Evolutionary conservation across 495 filamentous ascomycete species (phyloP).

Genomic region (Talaromyces borbonicus): DNA sequence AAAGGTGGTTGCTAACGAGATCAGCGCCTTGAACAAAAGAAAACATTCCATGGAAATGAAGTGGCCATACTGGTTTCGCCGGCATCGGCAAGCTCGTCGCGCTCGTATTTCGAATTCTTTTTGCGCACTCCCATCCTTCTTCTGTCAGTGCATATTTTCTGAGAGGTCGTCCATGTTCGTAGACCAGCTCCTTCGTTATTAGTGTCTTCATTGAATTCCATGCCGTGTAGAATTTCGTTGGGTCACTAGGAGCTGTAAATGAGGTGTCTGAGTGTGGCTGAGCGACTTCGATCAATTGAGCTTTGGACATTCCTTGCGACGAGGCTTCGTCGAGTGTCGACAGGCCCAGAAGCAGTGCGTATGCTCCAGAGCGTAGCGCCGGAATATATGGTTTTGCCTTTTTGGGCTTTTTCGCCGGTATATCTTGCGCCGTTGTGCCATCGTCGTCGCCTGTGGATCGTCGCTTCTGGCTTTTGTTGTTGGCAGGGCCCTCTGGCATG

Average conservation of each 20-base stretch:
- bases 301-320: slow-evolving; percentile 52
- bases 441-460: slow-evolving; percentile 36
- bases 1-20: neutral
- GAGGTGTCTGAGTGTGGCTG: slow-evolving; percentile 67
- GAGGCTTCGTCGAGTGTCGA: slow-evolving; percentile 47
- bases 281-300: slow-evolving; percentile 56
- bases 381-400: slow-evolving; percentile 66
- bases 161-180: slow-evolving; percentile 57
- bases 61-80: slow-evolving; percentile 11
- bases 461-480: slow-evolving; percentile 31
- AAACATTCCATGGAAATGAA: neutral
- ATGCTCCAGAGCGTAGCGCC: slow-evolving; percentile 58
- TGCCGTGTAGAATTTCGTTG: slow-evolving; percentile 66
- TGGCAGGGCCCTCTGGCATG: slow-evolving; percentile 50
- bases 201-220: slow-evolving; percentile 83
- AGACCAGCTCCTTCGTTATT: slow-evolving; percentile 63
- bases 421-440: slow-evolving; percentile 18
- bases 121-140: slow-evolving; percentile 71
- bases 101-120: slow-evolving; percentile 47
- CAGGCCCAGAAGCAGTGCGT: slow-evolving; percentile 63
- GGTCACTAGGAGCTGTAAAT: slow-evolving; percentile 57
- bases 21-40: too few relatives aligned
- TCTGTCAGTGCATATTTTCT: slow-evolving; percentile 65
- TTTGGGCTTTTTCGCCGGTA: slow-evolving; percentile 53
- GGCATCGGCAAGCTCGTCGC: slow-evolving; percentile 12